phyloP scores from a whole-genome alignment of 768 basidiomycete species.

The Pleurotus citrinopileatus region DNA sequence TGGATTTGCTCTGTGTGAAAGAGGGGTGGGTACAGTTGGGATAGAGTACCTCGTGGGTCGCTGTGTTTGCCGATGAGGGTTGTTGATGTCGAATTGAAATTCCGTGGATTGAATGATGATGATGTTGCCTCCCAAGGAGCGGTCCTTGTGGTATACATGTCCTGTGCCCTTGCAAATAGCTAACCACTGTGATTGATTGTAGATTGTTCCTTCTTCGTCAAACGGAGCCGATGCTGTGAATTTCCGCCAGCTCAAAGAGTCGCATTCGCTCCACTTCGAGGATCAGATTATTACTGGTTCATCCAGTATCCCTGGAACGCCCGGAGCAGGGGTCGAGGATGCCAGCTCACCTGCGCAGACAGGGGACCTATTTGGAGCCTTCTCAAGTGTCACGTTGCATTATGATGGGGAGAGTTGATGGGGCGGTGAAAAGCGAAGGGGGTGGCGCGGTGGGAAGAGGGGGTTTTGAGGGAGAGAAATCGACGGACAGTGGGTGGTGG shows the following conservation, averaged over 20 bases:
- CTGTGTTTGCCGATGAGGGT: constrained; percentile 4
- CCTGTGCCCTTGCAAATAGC: neutral
- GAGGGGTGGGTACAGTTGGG: constrained; percentile 11
- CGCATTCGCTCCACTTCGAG: constrained; percentile 87
- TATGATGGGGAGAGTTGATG: constrained; percentile 67
- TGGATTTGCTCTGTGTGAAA: constrained; percentile 11
- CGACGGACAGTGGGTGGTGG: neutral
- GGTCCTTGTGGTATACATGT: constrained; percentile 1
- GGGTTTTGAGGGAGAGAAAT: neutral
- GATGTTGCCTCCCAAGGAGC: neutral
- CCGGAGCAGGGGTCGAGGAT: constrained; percentile 29
- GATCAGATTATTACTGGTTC: constrained; percentile 44
- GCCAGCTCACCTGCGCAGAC: constrained; percentile 21
- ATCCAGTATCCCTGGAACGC: constrained; percentile 30
- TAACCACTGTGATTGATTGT: constrained; percentile 23
- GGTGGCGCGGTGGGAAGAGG: neutral
- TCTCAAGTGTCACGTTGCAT: constrained; percentile 86
- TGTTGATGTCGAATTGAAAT: neutral
- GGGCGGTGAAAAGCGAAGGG: neutral
- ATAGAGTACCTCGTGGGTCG: constrained; percentile 8
- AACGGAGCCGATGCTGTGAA: constrained; percentile 84
- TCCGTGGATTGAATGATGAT: neutral
- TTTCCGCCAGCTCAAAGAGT: constrained; percentile 90
- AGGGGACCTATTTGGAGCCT: constrained; percentile 78
- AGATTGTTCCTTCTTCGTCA: constrained; percentile 81